A percentile compares a stretch with the other conserved stretches of the same genome.
Evolutionary conservation across 176 grass and related monocot genomes (phyloP).

Genomic region (Aegilops speltoides): DNA sequence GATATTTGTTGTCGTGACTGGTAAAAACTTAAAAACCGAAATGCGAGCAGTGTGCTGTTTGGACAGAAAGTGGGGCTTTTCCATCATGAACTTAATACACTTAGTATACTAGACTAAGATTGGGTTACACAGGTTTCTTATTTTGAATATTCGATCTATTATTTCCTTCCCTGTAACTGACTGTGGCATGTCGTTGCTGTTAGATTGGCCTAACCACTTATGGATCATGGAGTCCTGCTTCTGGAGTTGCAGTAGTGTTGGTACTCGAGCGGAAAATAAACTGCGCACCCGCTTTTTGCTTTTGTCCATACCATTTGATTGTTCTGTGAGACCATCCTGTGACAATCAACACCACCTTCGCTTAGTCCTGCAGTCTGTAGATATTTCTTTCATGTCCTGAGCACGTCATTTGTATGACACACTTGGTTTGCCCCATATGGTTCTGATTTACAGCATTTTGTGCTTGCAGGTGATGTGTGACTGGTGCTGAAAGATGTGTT

Average conservation of each 20-base stretch:
- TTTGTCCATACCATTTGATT: background rate
- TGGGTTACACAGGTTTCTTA: no score
- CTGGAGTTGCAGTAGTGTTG: background rate
- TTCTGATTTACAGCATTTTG: background rate
- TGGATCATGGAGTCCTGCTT: background rate
- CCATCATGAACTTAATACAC: background rate
- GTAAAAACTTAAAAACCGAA: background rate
- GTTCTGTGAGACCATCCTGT: background rate
- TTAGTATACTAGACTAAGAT: background rate
- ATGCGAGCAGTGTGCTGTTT: background rate
- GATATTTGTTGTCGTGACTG: background rate
- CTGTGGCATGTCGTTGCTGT: background rate
- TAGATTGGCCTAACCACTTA: background rate
- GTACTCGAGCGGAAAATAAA: no score
- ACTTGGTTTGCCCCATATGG: background rate
- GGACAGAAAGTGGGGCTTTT: background rate
- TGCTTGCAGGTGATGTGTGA: constrained; percentile 1
- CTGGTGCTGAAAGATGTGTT: background rate
- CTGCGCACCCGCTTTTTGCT: background rate
- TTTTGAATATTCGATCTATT: background rate
- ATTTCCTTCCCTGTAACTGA: background rate
- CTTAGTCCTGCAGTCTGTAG: background rate
- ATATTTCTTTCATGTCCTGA: no score
- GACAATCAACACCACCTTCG: background rate
- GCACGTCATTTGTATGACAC: background rate